phyloP scores from a whole-genome alignment of 805 yeast genomes.

The Babjeviella inositovora region DNA sequence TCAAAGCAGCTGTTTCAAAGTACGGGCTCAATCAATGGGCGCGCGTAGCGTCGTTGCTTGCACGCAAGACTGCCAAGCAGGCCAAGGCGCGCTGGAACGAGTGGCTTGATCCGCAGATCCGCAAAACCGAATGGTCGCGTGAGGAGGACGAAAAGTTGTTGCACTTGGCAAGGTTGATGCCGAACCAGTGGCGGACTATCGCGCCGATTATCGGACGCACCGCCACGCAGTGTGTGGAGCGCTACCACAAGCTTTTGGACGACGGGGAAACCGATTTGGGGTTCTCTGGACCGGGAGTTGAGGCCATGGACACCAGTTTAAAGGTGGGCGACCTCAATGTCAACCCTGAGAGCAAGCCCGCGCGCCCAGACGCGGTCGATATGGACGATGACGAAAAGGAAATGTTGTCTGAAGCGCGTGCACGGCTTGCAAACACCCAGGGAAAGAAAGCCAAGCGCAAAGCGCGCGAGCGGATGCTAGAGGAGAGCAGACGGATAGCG shows the following conservation, averaged over 20 bases:
- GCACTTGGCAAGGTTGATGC: constrained; percentile 50
- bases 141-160: constrained; percentile 66
- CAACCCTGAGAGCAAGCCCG: constrained; percentile 63
- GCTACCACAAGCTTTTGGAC: constrained; percentile 61
- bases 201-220: constrained; percentile 71
- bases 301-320: constrained; percentile 12
- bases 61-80: constrained; percentile 79
- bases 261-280: constrained; percentile 22
- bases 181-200: constrained; percentile 94
- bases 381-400: constrained; percentile 82
- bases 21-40: constrained; percentile 95
- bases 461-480: constrained; percentile 69
- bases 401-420: constrained; percentile 89
- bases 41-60: constrained; percentile 72
- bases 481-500: constrained; percentile 64
- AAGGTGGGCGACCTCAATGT: constrained; percentile 46
- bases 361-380: constrained; percentile 66
- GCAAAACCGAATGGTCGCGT: constrained; percentile 49
- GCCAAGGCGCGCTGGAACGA: constrained; percentile 90
- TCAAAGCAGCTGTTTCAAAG: constrained; percentile 82
- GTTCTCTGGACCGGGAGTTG: constrained; percentile 35
- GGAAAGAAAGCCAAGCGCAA: constrained; percentile 92
- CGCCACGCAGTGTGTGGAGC: constrained; percentile 71
- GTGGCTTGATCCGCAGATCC: constrained; percentile 63
- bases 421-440: constrained; percentile 80